Evolutionary conservation across 2,329 filamentous ascomycete genomes (phyloP).

Genomic region (Mariannaea sp.): DNA sequence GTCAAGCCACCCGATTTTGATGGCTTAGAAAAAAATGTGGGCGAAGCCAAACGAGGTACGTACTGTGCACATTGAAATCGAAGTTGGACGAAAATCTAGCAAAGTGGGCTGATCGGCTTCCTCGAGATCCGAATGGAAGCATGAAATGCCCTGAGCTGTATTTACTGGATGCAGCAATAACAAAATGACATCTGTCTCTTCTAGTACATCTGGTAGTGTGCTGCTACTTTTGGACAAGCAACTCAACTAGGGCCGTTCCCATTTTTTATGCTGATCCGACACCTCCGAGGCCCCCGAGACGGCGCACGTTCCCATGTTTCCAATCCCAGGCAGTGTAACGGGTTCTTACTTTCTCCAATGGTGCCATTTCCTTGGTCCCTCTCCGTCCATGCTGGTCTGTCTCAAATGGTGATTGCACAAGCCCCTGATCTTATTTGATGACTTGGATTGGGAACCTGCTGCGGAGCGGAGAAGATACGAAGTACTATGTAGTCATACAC

Average conservation of each 20-base stretch:
- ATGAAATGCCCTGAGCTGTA: neutral
- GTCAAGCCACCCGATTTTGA: no score
- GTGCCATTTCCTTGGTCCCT: conserved; percentile 9
- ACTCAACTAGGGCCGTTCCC: neutral
- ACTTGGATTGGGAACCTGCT: no score
- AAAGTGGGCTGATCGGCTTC: conserved; percentile 9
- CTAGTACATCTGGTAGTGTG: no score
- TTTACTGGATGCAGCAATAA: neutral
- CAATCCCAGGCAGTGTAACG: neutral
- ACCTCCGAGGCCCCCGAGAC: conserved; percentile 8
- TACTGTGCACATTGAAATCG: no score
- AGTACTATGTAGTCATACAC: no score
- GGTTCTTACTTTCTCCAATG: conserved; percentile 16
- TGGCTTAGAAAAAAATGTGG: no score
- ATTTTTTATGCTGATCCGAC: conserved; percentile 8
- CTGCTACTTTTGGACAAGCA: neutral
- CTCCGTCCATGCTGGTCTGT: neutral
- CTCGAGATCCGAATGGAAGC: neutral
- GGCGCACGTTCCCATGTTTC: conserved; percentile 9
- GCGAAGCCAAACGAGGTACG: no score
- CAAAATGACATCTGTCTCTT: neutral
- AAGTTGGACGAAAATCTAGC: no score
- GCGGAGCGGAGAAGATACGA: no score
- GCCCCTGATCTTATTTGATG: conserved; percentile 3
- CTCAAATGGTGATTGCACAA: neutral